Evolutionary conservation across 441 rosid genomes (phyloP), one percentile per base, ranked within the genome.

Genomic region (Brassica hybrid): DNA sequence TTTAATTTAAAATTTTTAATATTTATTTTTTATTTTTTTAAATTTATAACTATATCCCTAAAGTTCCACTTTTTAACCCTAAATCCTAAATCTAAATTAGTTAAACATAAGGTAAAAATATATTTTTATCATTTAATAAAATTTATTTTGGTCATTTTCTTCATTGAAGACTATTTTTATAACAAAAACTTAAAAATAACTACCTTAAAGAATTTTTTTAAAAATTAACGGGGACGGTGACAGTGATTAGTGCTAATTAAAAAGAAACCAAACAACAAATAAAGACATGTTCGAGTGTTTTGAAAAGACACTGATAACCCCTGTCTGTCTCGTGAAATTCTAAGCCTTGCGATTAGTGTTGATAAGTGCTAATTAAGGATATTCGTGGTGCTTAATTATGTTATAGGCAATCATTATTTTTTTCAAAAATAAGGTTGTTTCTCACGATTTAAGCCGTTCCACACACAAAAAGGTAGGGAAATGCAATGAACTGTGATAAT

Each of bases 161-260:
- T 25, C 27, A 25, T 25, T 25, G 27, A 25, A 25, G 27, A 25
- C 27, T 25, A 25, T 2, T 25, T 25, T 25, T 25, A 25, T 25
- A 25, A 25, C 27, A 25, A 25, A 25, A 25, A 25, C 27, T 25
- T 25, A 25, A 25, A 25, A 25, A 25, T 25, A 25, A 4, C 27
- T 25, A 25, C 4, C 4, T 25, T 25, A 25, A 25, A 25, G 27
- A 25, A 25, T 25, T 25, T 25, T 25, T 25, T 0, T 30, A 30
- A 30, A 30, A 30, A 30, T 30, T n/a, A 57, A 72, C 30, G 69
- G n/a, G 69, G 68, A 67, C 67, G 18, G 17, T 75, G 45, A 64
- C 79, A 79, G 65, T 79, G 82, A 79, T 79, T 74, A 75, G 68
- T 32, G 73, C 19, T 69, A 69, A 74, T 32, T 56, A 19, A 57